Evolutionary conservation across 208 protist species (phyloP), one percentile per base, ranked within the genome.

Genomic region (Trypanosoma lewisi): DNA sequence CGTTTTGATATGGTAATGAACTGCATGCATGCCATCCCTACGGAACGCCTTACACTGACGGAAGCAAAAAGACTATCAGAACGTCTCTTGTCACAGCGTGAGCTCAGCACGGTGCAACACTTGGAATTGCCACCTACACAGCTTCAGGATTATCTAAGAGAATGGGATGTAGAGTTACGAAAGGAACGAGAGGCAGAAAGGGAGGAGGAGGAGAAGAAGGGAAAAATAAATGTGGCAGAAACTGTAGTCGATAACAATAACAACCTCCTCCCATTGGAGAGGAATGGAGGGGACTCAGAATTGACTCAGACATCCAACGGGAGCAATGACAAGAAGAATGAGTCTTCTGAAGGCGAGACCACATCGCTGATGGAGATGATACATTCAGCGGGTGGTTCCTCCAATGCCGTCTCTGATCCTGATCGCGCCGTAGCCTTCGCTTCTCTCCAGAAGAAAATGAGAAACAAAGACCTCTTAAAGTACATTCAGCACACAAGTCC

Each of bases 1-100:
- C 86, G 89, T 12, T 95, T 87, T 63, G 89, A 95, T 59, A 95
- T 95, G 85, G 80, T 85, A n/a, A 90, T 91, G 81, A 93, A 93
- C 75, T 78, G 67, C 34, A 42, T 95, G 36, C 89, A 95, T 63
- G 73, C 82, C 5, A 41, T 95, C 37, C 85, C 86, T 6, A 92
- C 83, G 17, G 85, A 91, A 66, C 79, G 84, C 33, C 80, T 95
- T 28, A 95, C 84, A 6, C 59, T 88, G 37, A 87, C 85, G 7
- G 85, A 95, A 67, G 83, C 89, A 47, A 75, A 78, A 33, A 61
- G 73, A 31, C 63, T 93, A n/a, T 91, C 85, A 2, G 78, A 87
- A 45, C 81, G 89, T 21, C 66, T 95, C 14, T 77, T 93, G 37
- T 83, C 82, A 9, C 85, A 90, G 60, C 73, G 75, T 45, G 84